Base-by-base conservation (phyloP, 2,329 filamentous ascomycete genomes). In the Lachnellula hyalina region DNA sequence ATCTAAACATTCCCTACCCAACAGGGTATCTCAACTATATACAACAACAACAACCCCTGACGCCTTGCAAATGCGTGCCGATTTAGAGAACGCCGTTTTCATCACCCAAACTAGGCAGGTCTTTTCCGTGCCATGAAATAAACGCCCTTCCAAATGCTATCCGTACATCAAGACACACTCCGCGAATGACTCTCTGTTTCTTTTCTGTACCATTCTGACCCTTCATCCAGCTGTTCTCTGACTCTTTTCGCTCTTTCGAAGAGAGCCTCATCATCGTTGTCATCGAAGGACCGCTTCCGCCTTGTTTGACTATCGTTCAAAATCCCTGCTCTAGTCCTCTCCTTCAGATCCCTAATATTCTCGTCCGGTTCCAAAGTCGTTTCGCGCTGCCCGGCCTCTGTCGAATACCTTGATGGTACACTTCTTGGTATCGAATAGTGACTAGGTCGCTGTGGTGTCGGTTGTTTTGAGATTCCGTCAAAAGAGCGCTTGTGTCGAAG, bases 151-250 rank as follows among this genome's bases (percentile, higher is more conserved):
- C 44, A 54, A 54, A 58, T 58, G 56, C 51, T 53, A 49, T 44
- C 47, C 47, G 50, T 48, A 46, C 23, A 61, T 59, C 53, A 60
- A 47, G 62, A 63, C 51, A 57, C 47, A 58, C 63, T 67, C 36
- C 49, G 53, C 17, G 65, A 61, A 14, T 59, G 56, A 48, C 57
- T 60, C 38, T 62, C 57, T 21, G 61, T 58, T 44, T 70, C 59
- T 42, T 61, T 54, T 41, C 60, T 63, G 42, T 60, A 65, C 65
- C 67, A 70, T 35, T 61, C 51, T n/a, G 56, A 61, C 12, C 65
- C 68, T 53, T 70, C 64, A 50, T 69, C 65, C 67, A 70, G 68
- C 54, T 67, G 60, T 45, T 71, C 66, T 36, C 66, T 61, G 19
- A 71, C 48, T 48, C 61, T 63, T 54, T 63, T 70, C n/a, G 67